Base-by-base conservation (phyloP, 306 rosid species). In the Quercus alba region DNA sequence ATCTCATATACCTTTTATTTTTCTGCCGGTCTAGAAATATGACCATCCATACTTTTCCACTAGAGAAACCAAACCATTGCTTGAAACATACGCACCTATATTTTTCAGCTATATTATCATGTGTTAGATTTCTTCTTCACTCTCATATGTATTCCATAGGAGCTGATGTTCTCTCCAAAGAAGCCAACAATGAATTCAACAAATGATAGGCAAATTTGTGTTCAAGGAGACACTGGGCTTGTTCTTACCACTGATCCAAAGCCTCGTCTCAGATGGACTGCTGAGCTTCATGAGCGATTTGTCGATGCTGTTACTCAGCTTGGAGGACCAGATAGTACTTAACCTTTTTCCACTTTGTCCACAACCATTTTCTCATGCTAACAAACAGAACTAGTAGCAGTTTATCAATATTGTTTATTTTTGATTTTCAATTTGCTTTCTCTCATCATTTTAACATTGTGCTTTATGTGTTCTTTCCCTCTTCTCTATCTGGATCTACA, bases 261-360 rank as follows among this genome's bases (percentile, higher is more conserved):
- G 67, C 67, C 67, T 23, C 67, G 67, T 61, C 67, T 61, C 67
- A 19, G 67, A 25, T 68, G 73, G 73, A 68, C 73, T 68, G 49
- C 14, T 18, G 73, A 68, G 51, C 73, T 68, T 10, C 73, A 68
- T 31, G 73, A 68, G 73, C 73, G 73, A 38, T 68, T 68, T 68
- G 51, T 68, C 51, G 73, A 68, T 68, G 73, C 73, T 19, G 73
- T 68, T 21, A 15, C 73, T 23, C 73, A 68, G 73, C 73, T 68
- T 68, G 73, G 73, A 17, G 73, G 73, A 15, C 73, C 73, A 30
- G 73, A 68, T n/a, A 68, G 73, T 68, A 38, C 73, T 8, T 28
- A 68, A 17, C 44, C 73, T 38, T 68, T 68, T 61, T 61, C 73
- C 73, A 68, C 73, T 68, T 68, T 38, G 25, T 31, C 20, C 73